Evolutionary conservation across 2,329 filamentous ascomycete genomes (phyloP), one percentile per base, ranked within the genome.

Genomic region (Exophiala bonariae): DNA sequence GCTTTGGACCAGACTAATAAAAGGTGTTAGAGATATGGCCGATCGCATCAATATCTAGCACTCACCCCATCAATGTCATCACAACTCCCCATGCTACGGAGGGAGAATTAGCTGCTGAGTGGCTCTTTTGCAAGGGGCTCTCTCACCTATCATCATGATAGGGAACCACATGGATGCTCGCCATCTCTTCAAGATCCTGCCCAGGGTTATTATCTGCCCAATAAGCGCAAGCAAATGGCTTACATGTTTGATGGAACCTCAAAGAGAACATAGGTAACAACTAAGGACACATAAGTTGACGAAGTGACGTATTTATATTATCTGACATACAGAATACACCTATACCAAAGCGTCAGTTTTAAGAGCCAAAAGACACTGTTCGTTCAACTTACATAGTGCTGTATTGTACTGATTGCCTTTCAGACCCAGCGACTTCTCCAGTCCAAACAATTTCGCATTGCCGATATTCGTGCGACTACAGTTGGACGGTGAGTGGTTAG

Each of bases 21-120:
- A n/a, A n/a, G n/a, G n/a, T n/a, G n/a, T n/a, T n/a, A n/a, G n/a
- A n/a, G n/a, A n/a, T n/a, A n/a, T n/a, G n/a, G n/a, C n/a, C n/a
- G n/a, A n/a, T n/a, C 75, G 74, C 69, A 76, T 78, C 26, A 77
- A 59, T 1, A 75, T 77, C 35, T 72, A 70, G 1, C 76, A 70
- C 39, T 72, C 61, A 1, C 74, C 75, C 35, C 35, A 37, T 37
- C 35, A 37, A n/a, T 19, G 35, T 37, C 35, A 37, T 37, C 4
- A 37, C 35, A 7, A 37, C 8, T 37, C 35, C 35, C 35, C 35
- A 37, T 4, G 14, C 18, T 13, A n/a, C n/a, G n/a, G n/a, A n/a
- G n/a, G n/a, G 23, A 26, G 11, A 26, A 11, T 26, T 26, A 26
- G 11, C 6, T 6, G 6, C 23, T 6, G 23, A 11, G 23, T 6